Percentiles rank a stretch among this genome's conserved stretches.
Conservation (phyloP, 441 rosid species). For the Bocquillonia castaneifolia region DNA sequence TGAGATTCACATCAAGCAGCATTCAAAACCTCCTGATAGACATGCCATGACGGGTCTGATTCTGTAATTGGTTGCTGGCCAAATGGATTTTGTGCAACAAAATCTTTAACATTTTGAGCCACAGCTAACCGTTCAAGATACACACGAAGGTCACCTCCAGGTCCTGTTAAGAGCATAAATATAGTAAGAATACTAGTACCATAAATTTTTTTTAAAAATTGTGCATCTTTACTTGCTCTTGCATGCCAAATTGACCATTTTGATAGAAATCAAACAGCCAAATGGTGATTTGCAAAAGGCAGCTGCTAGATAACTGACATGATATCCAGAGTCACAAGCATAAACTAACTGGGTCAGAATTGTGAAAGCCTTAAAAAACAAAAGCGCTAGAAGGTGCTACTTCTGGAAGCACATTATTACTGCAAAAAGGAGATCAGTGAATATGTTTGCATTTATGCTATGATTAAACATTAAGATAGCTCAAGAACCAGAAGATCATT, state of each 20-base stretch:
- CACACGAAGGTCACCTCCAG: constrained; percentile 62
- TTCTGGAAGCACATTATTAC: neutral
- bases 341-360: no score
- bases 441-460: neutral
- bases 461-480: no score
- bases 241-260: neutral
- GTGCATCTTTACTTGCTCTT: neutral
- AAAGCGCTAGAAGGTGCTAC: neutral
- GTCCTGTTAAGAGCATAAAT: constrained; percentile 36
- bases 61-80: constrained; percentile 67
- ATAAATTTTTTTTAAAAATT: neutral
- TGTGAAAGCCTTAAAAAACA: no score
- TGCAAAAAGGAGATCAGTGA: neutral
- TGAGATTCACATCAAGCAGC: neutral
- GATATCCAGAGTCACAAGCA: neutral
- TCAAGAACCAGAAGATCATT: neutral
- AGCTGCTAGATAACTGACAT: neutral
- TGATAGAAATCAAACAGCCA: neutral
- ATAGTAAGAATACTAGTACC: neutral
- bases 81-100: constrained; percentile 58
- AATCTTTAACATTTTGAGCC: constrained; percentile 55
- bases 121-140: constrained; percentile 54
- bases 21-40: constrained; percentile 37
- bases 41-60: constrained; percentile 51
- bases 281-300: neutral